These are phyloP conservation scores for Mrakia frigida DNA, from an alignment of 768 basidiomycete species.

Conservation along the genomic window DNA sequence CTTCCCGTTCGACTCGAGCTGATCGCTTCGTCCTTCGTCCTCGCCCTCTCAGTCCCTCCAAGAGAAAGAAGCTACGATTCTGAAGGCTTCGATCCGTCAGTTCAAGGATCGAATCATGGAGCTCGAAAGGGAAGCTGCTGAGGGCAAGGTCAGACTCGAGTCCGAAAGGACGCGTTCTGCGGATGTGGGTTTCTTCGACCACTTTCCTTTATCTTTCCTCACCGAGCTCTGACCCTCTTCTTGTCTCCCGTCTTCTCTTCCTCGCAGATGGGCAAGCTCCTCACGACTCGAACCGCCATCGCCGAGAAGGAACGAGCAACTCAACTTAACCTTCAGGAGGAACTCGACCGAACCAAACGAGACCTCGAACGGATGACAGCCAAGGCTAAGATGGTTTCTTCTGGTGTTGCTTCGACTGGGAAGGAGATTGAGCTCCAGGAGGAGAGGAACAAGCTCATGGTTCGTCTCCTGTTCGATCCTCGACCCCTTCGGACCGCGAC, in stretches of 20 bases:
- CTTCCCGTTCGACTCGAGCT: not conserved
- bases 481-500: not conserved
- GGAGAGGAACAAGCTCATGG: constrained; percentile 40
- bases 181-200: constrained; percentile 36
- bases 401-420: constrained; percentile 20
- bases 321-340: constrained; percentile 40
- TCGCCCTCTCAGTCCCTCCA: constrained; percentile 38
- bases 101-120: constrained; percentile 39
- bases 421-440: constrained; percentile 36
- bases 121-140: constrained; percentile 18
- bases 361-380: constrained; percentile 41
- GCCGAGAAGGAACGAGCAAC: constrained; percentile 39
- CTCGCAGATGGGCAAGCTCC: constrained; percentile 38
- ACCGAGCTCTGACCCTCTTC: not conserved
- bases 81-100: constrained; percentile 40
- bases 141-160: constrained; percentile 36
- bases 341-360: constrained; percentile 37
- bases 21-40: not conserved
- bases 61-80: constrained; percentile 42
- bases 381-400: constrained; percentile 39
- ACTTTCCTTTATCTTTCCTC: not conserved
- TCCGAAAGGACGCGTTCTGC: constrained; percentile 37
- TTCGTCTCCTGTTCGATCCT: constrained; percentile 33
- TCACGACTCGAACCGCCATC: constrained; percentile 31
- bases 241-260: not conserved